Conservation (phyloP, 768 basidiomycete species). For the Leccinum subgranulosum region DNA sequence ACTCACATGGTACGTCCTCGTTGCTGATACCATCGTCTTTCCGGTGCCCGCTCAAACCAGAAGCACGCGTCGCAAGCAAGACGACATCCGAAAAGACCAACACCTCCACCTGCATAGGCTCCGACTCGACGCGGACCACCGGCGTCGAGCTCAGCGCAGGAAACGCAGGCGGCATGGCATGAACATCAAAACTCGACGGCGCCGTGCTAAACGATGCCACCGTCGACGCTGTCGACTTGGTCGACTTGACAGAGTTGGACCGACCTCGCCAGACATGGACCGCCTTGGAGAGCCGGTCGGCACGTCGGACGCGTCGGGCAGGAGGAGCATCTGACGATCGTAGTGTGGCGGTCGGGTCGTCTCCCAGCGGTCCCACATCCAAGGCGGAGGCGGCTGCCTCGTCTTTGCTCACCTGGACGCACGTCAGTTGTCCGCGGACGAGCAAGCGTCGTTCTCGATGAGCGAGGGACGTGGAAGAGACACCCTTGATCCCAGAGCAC, state of each 20-base stretch:
- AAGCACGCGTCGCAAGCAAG: conserved; percentile 44
- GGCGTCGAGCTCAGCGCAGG: conserved; percentile 15
- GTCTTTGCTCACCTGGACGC: conserved; percentile 40
- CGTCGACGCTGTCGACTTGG: conserved; percentile 25
- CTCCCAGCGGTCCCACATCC: background rate
- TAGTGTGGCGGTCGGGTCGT: background rate
- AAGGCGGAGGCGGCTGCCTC: conserved; percentile 3
- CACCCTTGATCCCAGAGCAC: conserved; percentile 54
- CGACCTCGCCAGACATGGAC: conserved; percentile 46
- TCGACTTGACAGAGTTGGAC: conserved; percentile 37
- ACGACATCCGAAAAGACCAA: conserved; percentile 71
- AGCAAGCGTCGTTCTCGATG: conserved; percentile 73
- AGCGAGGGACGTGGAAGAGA: conserved; percentile 54
- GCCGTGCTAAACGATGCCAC: conserved; percentile 28
- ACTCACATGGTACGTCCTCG: conserved; percentile 29
- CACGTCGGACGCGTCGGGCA: conserved; percentile 4
- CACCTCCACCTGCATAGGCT: conserved; percentile 31
- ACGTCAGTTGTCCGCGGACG: conserved; percentile 55
- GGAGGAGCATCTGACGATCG: background rate
- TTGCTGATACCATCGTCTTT: background rate
- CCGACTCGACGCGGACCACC: conserved; percentile 25
- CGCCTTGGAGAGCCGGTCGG: conserved; percentile 36
- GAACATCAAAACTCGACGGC: conserved; percentile 29
- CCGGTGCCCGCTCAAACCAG: conserved; percentile 3
- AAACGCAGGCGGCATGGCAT: background rate